Evolutionary conservation across 2,329 filamentous ascomycete species (phyloP).

Genomic region (Fusarium azukiicola): DNA sequence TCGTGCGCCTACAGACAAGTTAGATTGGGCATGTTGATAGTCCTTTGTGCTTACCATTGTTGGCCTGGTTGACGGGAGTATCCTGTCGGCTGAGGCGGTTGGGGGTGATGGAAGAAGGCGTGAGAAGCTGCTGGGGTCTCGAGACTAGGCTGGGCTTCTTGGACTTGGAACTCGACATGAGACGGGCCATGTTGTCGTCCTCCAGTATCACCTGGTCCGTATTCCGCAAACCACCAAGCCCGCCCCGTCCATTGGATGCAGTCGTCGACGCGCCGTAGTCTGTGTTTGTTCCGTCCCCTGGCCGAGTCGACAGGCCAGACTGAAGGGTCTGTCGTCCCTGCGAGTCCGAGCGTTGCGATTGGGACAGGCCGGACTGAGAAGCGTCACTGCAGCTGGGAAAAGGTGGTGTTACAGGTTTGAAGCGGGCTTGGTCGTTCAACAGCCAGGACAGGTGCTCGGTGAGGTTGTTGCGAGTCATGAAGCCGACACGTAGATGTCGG

Average conservation of each 20-base stretch:
- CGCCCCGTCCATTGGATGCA: constrained; percentile 49
- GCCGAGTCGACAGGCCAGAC: constrained; percentile 15
- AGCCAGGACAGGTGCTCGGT: constrained; percentile 79
- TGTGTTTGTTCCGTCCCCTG: constrained; percentile 19
- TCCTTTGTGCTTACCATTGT: constrained; percentile 29
- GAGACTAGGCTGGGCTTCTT: constrained; percentile 70
- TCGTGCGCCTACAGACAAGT: constrained; percentile 26
- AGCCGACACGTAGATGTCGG: constrained; percentile 60
- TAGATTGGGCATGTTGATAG: not conserved
- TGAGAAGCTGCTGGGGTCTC: constrained; percentile 64
- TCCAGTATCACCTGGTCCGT: constrained; percentile 53
- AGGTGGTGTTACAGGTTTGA: constrained; percentile 64
- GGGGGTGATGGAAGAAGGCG: constrained; percentile 58
- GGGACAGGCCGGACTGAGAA: constrained; percentile 50
- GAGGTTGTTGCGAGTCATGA: constrained; percentile 83
- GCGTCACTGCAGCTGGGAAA: constrained; percentile 59
- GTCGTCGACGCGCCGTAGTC: constrained; percentile 30
- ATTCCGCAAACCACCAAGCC: constrained; percentile 48
- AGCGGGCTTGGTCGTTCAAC: constrained; percentile 69
- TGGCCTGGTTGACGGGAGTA: constrained; percentile 31
- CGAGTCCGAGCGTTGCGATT: constrained; percentile 49
- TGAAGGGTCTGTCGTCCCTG: constrained; percentile 26
- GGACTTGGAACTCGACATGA: constrained; percentile 67
- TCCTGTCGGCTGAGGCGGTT: constrained; percentile 45
- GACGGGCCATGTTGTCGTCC: constrained; percentile 67